Evolutionary conservation across 306 rosid genomes (phyloP).

Genomic region (Glycine latifolia): DNA sequence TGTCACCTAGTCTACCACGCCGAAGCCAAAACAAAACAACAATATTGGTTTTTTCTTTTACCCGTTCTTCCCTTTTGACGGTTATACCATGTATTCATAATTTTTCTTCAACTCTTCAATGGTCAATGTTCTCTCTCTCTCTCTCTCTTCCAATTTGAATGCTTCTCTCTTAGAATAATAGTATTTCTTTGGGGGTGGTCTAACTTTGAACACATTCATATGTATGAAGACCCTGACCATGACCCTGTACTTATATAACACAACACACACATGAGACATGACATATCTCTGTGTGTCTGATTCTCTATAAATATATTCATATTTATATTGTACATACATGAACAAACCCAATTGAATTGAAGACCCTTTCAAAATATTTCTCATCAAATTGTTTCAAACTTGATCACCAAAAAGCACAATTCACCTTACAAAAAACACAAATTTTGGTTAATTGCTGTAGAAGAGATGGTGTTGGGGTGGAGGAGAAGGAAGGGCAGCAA

Average conservation of each 20-base stretch:
- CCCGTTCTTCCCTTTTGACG: slow-evolving; percentile 66
- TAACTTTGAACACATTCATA: slow-evolving; percentile 54
- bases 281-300: neutral
- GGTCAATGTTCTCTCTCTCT: slow-evolving; percentile 68
- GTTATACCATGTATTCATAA: slow-evolving; percentile 15
- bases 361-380: slow-evolving; percentile 31
- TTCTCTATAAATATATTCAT: neutral
- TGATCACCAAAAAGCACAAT: slow-evolving; percentile 27
- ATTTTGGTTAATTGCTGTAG: slow-evolving; percentile 3
- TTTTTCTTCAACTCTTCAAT: slow-evolving; percentile 59
- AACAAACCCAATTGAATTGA: slow-evolving; percentile 28
- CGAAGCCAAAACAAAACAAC: neutral
- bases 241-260: neutral
- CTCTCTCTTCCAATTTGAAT: slow-evolving; percentile 50
- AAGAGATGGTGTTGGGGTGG: slow-evolving; percentile 71
- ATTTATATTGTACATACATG: neutral
- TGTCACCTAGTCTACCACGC: slow-evolving; percentile 38
- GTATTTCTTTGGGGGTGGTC: slow-evolving; percentile 38
- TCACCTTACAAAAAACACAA: neutral
- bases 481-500: slow-evolving; percentile 49
- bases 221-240: slow-evolving; percentile 45
- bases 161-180: slow-evolving; percentile 48
- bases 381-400: slow-evolving; percentile 33
- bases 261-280: slow-evolving; percentile 38
- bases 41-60: slow-evolving; percentile 11